A percentile compares a stretch with the other conserved stretches of the same genome.
phyloP scores from a whole-genome alignment of 2,329 filamentous ascomycete species.

The Ilyonectria mors-panacis region DNA sequence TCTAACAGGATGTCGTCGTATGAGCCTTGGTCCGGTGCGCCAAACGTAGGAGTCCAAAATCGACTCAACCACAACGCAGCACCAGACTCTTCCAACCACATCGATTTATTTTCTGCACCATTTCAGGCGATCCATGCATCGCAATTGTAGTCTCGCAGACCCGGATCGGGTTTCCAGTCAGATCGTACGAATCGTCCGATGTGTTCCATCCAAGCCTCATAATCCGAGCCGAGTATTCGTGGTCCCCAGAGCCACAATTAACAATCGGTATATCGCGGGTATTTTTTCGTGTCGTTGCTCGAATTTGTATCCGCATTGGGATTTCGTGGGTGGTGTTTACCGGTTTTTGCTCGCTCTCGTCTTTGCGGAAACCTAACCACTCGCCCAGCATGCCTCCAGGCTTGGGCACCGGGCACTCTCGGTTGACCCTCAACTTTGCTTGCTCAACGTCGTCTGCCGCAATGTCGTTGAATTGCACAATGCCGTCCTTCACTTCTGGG shows the following conservation, averaged over 20 bases:
- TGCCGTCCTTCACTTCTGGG: slow-evolving; percentile 60
- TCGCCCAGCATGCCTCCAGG: slow-evolving; percentile 84
- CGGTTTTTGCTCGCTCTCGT: slow-evolving; percentile 42
- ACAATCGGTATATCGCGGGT: neutral
- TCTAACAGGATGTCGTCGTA: slow-evolving; percentile 16
- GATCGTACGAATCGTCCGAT: slow-evolving; percentile 3
- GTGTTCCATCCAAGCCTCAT: neutral
- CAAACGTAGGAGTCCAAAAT: neutral
- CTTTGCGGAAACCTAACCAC: slow-evolving; percentile 77
- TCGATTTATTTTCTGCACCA: slow-evolving; percentile 3
- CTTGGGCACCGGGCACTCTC: slow-evolving; percentile 95
- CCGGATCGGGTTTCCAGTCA: neutral
- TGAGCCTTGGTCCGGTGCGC: neutral
- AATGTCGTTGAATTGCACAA: slow-evolving; percentile 63
- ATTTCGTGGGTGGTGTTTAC: slow-evolving; percentile 44
- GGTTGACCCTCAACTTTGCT: slow-evolving; percentile 62
- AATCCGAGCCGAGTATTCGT: neutral
- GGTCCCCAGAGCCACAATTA: slow-evolving; percentile 2
- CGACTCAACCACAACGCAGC: neutral
- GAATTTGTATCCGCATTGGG: slow-evolving; percentile 11
- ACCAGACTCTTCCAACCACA: neutral
- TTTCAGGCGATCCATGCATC: neutral
- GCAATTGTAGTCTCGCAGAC: neutral
- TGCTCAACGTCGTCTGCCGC: slow-evolving; percentile 54
- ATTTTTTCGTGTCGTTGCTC: slow-evolving; percentile 11